Evolutionary conservation across 2,329 filamentous ascomycete genomes (phyloP).

Genomic region (Fusarium sublunatum): DNA sequence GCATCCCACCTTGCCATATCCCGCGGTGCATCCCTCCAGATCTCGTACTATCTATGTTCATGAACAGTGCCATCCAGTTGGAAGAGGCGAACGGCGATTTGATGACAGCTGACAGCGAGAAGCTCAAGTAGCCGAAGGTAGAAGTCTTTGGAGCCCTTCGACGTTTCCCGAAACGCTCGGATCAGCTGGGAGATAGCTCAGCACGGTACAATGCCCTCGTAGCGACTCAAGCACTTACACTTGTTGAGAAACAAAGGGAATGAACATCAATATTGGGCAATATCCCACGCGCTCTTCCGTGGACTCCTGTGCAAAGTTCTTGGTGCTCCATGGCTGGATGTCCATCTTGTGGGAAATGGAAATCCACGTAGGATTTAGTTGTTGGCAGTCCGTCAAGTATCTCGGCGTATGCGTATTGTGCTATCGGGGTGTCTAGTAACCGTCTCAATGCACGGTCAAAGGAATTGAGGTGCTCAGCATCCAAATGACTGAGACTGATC

Average conservation of each 20-base stretch:
- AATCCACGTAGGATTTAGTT: not conserved
- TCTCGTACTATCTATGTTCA: constrained; percentile 4
- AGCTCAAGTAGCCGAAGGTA: constrained; percentile 8
- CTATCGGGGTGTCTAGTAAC: not conserved
- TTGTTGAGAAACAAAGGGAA: too few relatives aligned
- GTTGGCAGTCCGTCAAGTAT: constrained; percentile 11
- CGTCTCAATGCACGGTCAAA: constrained; percentile 2
- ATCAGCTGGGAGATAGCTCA: not conserved
- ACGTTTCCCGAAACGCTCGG: not conserved
- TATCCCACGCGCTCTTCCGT: not conserved
- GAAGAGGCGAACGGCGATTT: constrained; percentile 1
- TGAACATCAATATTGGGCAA: not conserved
- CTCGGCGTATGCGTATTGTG: constrained; percentile 3
- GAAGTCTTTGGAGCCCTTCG: not conserved
- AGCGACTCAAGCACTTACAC: too few relatives aligned
- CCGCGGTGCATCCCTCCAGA: not conserved
- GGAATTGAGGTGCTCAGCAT: rapidly evolving
- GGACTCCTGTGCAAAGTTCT: not conserved
- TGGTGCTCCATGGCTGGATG: constrained; percentile 7
- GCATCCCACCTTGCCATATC: constrained; percentile 6
- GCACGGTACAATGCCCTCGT: too few relatives aligned
- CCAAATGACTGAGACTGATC: too few relatives aligned
- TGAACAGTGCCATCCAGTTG: not conserved
- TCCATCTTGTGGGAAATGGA: constrained; percentile 3
- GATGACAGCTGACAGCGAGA: constrained; percentile 2